These are phyloP conservation scores for Zea luxurians DNA, from an alignment of 176 grass and related monocot genomes.

Conservation along the genomic window DNA sequence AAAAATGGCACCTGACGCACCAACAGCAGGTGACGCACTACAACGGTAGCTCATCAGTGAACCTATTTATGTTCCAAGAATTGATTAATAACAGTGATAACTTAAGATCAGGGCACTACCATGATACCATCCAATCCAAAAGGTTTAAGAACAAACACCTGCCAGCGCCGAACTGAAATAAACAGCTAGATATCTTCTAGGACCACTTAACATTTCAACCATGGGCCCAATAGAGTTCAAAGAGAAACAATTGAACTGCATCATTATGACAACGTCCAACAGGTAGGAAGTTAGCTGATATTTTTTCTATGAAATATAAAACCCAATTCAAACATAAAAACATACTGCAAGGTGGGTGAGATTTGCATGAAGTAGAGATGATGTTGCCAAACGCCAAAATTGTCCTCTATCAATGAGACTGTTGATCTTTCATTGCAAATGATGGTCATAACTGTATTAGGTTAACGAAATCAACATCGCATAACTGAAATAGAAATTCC, in stretches of 20 bases:
- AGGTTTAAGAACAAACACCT: conserved; percentile 49
- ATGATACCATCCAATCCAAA: conserved; percentile 4
- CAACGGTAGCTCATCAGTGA: conserved; percentile 79
- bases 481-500: conserved; percentile 29
- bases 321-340: background rate
- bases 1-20: conserved; percentile 91
- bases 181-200: conserved; percentile 70
- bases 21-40: conserved; percentile 61
- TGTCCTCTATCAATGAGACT: conserved; percentile 85
- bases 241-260: conserved; percentile 93
- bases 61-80: conserved; percentile 56
- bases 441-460: conserved; percentile 8
- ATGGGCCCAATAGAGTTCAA: conserved; percentile 87
- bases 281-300: conserved; percentile 30
- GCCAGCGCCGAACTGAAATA: conserved; percentile 79
- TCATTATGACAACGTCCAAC: background rate
- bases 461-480: conserved; percentile 13
- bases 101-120: conserved; percentile 3
- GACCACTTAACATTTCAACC: conserved; percentile 71
- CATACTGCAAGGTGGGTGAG: conserved; percentile 76
- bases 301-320: background rate
- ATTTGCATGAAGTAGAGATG: conserved; percentile 82
- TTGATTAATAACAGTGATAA: conserved; percentile 29
- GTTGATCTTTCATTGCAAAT: conserved; percentile 62
- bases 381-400: conserved; percentile 85